A percentile compares a stretch with the other conserved stretches of the same genome.
Conservation (phyloP, 2,329 filamentous ascomycete genomes). For the Neonectria punicea region DNA sequence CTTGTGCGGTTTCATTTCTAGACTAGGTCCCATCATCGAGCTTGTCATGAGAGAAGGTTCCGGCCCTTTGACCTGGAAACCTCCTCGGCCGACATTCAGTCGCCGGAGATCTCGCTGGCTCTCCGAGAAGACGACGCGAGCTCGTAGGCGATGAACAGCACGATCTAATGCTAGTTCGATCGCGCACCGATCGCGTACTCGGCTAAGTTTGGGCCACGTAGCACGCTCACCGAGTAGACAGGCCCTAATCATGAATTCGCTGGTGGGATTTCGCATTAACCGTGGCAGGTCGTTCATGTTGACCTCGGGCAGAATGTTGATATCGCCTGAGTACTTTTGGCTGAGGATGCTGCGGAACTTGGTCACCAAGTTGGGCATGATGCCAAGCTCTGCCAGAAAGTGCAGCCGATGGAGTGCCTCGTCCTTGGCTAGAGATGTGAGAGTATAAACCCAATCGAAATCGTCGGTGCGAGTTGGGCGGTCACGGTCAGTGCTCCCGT, state of each 20-base stretch:
- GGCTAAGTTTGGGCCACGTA: slow-evolving; percentile 90
- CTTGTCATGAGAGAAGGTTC: slow-evolving; percentile 28
- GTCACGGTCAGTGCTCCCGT: slow-evolving; percentile 40
- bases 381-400: slow-evolving; percentile 80
- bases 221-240: slow-evolving; percentile 83
- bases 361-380: slow-evolving; percentile 81
- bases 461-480: slow-evolving; percentile 49
- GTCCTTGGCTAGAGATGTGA: slow-evolving; percentile 79
- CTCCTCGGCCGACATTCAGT: slow-evolving; percentile 48
- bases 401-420: slow-evolving; percentile 85
- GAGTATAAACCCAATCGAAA: slow-evolving; percentile 69
- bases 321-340: slow-evolving; percentile 93
- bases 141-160: slow-evolving; percentile 75
- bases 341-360: slow-evolving; percentile 85
- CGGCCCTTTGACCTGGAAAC: slow-evolving; percentile 39
- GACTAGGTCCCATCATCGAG: slow-evolving; percentile 29
- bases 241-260: slow-evolving; percentile 85
- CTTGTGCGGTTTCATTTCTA: slow-evolving; percentile 46
- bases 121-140: slow-evolving; percentile 75
- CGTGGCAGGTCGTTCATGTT: slow-evolving; percentile 77
- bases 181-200: slow-evolving; percentile 86
- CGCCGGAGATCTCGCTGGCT: slow-evolving; percentile 70
- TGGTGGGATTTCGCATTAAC: slow-evolving; percentile 84
- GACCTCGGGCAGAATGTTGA: slow-evolving; percentile 89
- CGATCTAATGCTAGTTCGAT: slow-evolving; percentile 87